Evolutionary conservation across 2,329 filamentous ascomycete genomes (phyloP).

Genomic region (Colletotrichum sp.): DNA sequence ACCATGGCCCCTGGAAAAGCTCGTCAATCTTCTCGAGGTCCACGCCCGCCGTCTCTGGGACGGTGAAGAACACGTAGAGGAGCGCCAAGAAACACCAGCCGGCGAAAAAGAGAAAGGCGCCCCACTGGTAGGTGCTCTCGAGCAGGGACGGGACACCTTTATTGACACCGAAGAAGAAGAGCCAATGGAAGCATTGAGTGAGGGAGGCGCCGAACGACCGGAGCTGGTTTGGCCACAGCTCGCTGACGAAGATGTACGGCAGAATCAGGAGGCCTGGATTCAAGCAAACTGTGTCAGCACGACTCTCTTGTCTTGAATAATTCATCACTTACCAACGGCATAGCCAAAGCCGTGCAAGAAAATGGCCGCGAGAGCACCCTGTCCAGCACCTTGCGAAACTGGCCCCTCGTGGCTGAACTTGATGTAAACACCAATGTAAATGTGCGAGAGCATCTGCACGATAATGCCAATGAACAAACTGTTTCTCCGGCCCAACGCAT

Average conservation of each 20-base stretch:
- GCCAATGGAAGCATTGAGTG: conserved; percentile 44
- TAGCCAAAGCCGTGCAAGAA: conserved; percentile 52
- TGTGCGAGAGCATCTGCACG: conserved; percentile 42
- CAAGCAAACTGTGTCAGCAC: background rate
- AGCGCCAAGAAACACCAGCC: conserved; percentile 40
- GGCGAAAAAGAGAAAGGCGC: conserved; percentile 9
- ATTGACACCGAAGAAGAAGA: conserved; percentile 43
- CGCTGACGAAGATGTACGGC: conserved; percentile 48
- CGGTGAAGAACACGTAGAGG: conserved; percentile 39
- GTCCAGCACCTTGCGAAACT: conserved; percentile 30
- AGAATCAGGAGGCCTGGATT: conserved; percentile 30
- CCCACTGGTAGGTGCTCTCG: conserved; percentile 40
- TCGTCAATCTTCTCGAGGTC: background rate
- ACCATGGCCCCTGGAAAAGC: background rate
- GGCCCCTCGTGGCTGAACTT: conserved; percentile 32
- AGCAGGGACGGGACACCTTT: conserved; percentile 37
- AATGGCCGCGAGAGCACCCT: conserved; percentile 45
- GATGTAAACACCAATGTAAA: conserved; percentile 45
- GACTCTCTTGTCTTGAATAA: background rate
- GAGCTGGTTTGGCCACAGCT: conserved; percentile 50
- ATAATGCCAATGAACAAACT: conserved; percentile 37
- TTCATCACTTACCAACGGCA: conserved; percentile 23
- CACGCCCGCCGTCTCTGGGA: conserved; percentile 36
- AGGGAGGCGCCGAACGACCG: conserved; percentile 46
- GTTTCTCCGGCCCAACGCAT: conserved; percentile 43